Percentiles rank a stretch among this genome's conserved stretches.
These are phyloP conservation scores for Stenogyne calaminthoides DNA, from an alignment of 305 asterid genomes.

Conservation along the genomic window DNA sequence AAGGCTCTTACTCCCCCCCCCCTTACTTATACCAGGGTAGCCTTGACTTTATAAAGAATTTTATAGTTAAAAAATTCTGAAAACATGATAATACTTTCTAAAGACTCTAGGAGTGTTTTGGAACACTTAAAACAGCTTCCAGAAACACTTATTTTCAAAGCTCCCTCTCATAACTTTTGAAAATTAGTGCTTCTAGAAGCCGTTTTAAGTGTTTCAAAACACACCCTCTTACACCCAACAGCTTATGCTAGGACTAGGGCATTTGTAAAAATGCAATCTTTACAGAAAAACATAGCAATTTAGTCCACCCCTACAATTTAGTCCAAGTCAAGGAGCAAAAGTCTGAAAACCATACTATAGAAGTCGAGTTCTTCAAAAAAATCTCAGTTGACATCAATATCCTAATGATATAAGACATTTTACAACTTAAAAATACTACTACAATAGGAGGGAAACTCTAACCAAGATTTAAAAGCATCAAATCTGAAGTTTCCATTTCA, in stretches of 20 bases:
- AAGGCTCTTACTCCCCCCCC: background rate
- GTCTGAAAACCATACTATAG: background rate
- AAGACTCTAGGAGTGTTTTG: too few species aligned
- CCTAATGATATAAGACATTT: background rate
- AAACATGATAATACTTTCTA: background rate
- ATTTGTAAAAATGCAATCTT: background rate
- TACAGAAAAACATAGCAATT: background rate
- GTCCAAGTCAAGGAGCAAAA: background rate
- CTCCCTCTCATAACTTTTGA: too few species aligned
- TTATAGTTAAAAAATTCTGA: background rate
- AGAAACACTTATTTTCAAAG: too few species aligned
- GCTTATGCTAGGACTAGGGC: background rate
- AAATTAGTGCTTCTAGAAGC: too few species aligned
- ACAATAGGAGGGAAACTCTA: background rate
- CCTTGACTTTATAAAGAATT: background rate
- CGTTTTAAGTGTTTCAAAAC: too few species aligned
- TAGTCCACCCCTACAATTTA: background rate
- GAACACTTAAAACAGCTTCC: too few species aligned
- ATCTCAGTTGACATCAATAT: background rate
- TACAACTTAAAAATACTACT: background rate
- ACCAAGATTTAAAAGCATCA: slow-evolving; percentile 9
- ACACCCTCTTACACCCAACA: too few species aligned
- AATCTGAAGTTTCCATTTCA: background rate
- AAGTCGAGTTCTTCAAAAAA: background rate
- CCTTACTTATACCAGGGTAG: background rate